Evolutionary conservation across 495 filamentous ascomycete genomes (phyloP).

Genomic region (Neurospora sublineolata): DNA sequence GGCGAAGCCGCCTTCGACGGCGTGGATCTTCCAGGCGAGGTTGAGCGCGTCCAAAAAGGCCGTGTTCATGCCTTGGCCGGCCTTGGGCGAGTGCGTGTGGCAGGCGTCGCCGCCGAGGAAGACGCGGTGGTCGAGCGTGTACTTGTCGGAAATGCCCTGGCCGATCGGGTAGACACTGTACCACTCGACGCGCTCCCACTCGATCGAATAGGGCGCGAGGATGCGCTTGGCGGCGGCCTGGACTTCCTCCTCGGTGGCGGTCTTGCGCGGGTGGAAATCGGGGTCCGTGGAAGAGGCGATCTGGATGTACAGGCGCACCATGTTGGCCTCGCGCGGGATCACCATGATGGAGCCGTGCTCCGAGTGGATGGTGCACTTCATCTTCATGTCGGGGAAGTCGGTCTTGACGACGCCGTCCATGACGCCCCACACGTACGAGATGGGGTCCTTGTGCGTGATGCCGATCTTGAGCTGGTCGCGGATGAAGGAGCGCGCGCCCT

Average conservation of each 20-base stretch:
- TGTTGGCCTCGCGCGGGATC: conserved; percentile 61
- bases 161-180: conserved; percentile 62
- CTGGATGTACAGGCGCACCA: conserved; percentile 70
- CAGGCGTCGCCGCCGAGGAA: conserved; percentile 75
- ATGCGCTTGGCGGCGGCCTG: conserved; percentile 54
- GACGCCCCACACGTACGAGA: conserved; percentile 64
- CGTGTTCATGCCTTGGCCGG: conserved; percentile 79
- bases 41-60: conserved; percentile 75
- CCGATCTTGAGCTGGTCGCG: conserved; percentile 51
- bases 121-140: conserved; percentile 55
- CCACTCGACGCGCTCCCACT: conserved; percentile 61
- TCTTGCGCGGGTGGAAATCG: conserved; percentile 49
- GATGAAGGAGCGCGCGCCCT: conserved; percentile 48
- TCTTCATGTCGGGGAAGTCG: conserved; percentile 71
- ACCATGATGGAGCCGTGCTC: conserved; percentile 61
- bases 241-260: conserved; percentile 54
- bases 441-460: conserved; percentile 49
- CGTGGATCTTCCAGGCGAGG: conserved; percentile 73
- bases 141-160: conserved; percentile 58
- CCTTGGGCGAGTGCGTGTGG: conserved; percentile 72
- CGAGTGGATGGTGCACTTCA: conserved; percentile 78
- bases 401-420: conserved; percentile 67
- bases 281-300: conserved; percentile 54
- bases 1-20: conserved; percentile 53
- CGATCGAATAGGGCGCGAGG: conserved; percentile 53